phyloP scores from a whole-genome alignment of 2,329 filamentous ascomycete genomes.

The Aureobasidium musti region DNA sequence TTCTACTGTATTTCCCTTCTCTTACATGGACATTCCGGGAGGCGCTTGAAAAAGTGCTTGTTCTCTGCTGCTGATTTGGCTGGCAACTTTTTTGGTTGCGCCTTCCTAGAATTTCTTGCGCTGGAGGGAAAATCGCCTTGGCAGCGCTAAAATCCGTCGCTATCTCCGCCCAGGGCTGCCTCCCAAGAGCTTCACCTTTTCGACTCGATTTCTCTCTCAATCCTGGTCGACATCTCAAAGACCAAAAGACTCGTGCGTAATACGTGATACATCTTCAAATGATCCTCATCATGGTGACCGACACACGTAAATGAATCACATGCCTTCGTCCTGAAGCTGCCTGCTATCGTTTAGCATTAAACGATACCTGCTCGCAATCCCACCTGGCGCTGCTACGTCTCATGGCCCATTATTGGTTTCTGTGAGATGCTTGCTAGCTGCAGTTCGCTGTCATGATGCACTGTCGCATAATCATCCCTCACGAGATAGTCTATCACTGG shows the following conservation, averaged over 20 bases:
- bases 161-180: background rate
- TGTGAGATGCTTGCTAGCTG: background rate
- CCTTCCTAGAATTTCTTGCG: conserved; percentile 25
- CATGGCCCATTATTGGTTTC: too few species aligned
- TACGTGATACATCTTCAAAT: too few species aligned
- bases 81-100: conserved; percentile 9
- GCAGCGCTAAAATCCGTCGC: background rate
- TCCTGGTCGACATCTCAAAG: too few species aligned
- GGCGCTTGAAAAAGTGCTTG: background rate
- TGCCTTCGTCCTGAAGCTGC: too few species aligned
- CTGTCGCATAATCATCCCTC: background rate
- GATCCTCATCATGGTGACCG: too few species aligned
- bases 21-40: conserved; percentile 7
- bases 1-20: background rate
- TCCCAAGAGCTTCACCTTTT: too few species aligned
- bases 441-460: background rate
- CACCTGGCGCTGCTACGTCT: background rate
- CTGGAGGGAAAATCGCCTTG: conserved; percentile 3
- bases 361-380: background rate
- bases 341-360: background rate
- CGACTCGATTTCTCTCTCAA: too few species aligned
- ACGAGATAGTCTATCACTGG: background rate
- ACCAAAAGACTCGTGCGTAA: too few species aligned
- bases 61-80: background rate
- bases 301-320: too few species aligned